Evolutionary conservation across 129 eudicot genomes (phyloP), one percentile per base, ranked within the genome.

Genomic region (Logfia minima): DNA sequence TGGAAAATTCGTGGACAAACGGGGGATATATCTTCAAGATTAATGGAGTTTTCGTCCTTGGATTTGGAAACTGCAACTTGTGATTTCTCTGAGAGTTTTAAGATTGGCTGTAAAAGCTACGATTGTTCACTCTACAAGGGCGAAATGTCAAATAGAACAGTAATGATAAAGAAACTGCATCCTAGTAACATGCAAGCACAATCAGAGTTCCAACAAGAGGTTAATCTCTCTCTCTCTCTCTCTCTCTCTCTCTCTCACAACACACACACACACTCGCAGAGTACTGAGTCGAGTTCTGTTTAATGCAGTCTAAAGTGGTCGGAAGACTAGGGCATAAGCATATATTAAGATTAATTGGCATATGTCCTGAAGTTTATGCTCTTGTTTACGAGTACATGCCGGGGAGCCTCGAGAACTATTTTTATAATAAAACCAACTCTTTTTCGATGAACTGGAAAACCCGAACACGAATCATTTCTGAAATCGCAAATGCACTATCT

Each of bases 21-120:
- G 32, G 86, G 66, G 19, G 82, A 76, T 18, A 2, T 31, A 8
- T 43, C 75, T 35, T 66, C 26, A 29, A 85, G 81, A 39, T 62
- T 89, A 72, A 82, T 68, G 6, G 92, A 89, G 58, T 87, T 89
- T 68, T 84, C 92, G 5, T 80, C 81, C 68, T 61, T 80, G 39
- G 98, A 92, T 81, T 68, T 90, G 81, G 86, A 90, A 75, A 81
- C 87, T 52, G 98, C 98, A 45, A 90, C 98, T n/a, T 92, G 96
- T 77, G 71, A 83, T 74, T 92, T 92, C 74, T 85, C 93, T 0
- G 96, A 90, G 76, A 84, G 88, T 84, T 90, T 92, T 79, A 86
- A 81, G 77, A 76, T 88, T 55, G 79, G 86, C 18, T 83, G 81
- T 43, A 90, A 91, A 56, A 86, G 84, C 45, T 75, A 67, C 65